These are phyloP conservation scores for Aspergillus novofumigatus DNA, from an alignment of 2,329 filamentous ascomycete species.

Conservation along the genomic window DNA sequence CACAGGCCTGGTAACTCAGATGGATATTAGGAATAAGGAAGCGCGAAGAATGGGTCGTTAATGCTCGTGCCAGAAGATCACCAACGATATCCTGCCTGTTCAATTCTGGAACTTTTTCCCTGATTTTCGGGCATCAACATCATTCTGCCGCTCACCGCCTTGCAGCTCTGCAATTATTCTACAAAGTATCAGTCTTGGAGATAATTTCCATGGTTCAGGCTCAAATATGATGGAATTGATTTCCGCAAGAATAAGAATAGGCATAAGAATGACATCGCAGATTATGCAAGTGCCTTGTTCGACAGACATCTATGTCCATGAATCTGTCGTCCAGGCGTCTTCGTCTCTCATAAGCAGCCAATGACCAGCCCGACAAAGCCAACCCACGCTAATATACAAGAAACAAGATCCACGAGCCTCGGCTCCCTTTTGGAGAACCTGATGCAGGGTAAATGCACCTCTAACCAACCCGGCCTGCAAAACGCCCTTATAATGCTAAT, in stretches of 20 bases:
- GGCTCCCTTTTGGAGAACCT: constrained; percentile 17
- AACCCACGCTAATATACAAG: constrained; percentile 37
- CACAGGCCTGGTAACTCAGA: not conserved
- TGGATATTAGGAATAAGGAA: not conserved
- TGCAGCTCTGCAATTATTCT: not conserved
- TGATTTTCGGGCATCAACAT: constrained; percentile 2
- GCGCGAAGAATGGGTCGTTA: not conserved
- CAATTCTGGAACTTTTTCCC: not conserved
- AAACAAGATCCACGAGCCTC: constrained; percentile 23
- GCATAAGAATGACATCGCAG: constrained; percentile 15
- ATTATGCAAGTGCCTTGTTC: constrained; percentile 13
- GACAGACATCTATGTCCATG: constrained; percentile 19
- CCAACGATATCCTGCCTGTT: not conserved
- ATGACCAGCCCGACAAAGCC: constrained; percentile 15
- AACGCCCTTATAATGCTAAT: constrained; percentile 26
- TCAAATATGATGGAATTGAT: not conserved
- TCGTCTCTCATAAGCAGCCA: constrained; percentile 17
- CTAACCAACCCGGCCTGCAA: constrained; percentile 21
- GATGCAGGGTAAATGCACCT: constrained; percentile 24
- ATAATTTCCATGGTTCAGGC: too few relatives aligned
- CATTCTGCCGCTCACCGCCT: constrained; percentile 7
- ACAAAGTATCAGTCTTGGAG: too few relatives aligned
- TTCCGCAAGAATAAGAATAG: constrained; percentile 4
- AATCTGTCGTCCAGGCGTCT: constrained; percentile 13
- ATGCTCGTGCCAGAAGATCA: not conserved